These are phyloP conservation scores for Euphrasia confusa DNA, from an alignment of 257 asterid genomes.

Conservation along the genomic window DNA sequence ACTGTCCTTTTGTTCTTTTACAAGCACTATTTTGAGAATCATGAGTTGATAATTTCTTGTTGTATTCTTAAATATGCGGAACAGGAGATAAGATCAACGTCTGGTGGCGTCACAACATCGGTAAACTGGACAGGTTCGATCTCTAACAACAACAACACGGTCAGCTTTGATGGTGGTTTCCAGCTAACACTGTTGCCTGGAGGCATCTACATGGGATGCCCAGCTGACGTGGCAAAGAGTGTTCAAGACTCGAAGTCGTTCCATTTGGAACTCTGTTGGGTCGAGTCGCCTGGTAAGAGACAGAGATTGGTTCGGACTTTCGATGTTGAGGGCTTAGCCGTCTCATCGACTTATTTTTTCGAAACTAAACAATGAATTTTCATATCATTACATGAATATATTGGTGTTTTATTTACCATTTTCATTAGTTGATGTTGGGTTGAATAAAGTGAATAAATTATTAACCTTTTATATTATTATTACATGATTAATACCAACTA, in stretches of 20 bases:
- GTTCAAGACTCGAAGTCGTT: conserved; percentile 77
- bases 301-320: conserved; percentile 82
- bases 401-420: not conserved
- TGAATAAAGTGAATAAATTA: not conserved
- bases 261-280: conserved; percentile 90
- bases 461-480: too few species aligned
- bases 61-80: not conserved
- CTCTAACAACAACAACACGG: conserved; percentile 50
- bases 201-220: conserved; percentile 88
- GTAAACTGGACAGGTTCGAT: conserved; percentile 78
- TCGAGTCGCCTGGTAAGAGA: conserved; percentile 67
- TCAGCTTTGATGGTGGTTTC: conserved; percentile 67
- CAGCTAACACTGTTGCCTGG: conserved; percentile 73
- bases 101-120: conserved; percentile 56
- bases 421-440: not conserved
- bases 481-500: too few species aligned
- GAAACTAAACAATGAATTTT: conserved; percentile 49
- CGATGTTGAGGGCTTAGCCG: conserved; percentile 83
- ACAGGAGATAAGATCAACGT: conserved; percentile 64
- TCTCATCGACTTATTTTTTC: conserved; percentile 71
- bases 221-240: conserved; percentile 65
- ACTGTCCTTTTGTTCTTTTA: too few species aligned
- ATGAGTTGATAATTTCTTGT: not conserved
- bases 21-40: too few species aligned
- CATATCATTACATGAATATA: not conserved